These are phyloP conservation scores for Fusarium sulawesiense DNA, from an alignment of 2,329 filamentous ascomycete species.

Conservation along the genomic window DNA sequence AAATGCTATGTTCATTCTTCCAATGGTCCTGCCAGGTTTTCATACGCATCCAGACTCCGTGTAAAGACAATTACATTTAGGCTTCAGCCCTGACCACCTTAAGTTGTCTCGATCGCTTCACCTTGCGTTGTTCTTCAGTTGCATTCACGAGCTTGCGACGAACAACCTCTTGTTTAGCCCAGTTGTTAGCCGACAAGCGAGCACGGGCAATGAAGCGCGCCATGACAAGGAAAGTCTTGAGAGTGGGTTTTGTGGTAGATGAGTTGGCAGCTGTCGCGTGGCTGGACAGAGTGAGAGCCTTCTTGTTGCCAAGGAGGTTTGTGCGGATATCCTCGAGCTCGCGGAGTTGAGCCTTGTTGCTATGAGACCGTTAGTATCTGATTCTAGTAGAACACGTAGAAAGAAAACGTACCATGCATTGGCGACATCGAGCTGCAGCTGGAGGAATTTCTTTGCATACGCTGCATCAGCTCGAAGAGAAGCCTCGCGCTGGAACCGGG, in stretches of 20 bases:
- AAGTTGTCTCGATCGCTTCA: conserved; percentile 56
- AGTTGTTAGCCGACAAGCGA: conserved; percentile 60
- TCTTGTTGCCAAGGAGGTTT: conserved; percentile 55
- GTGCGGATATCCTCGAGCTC: conserved; percentile 83
- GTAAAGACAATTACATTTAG: conserved; percentile 9
- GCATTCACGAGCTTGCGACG: conserved; percentile 62
- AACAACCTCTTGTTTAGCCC: conserved; percentile 64
- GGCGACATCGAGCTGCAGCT: conserved; percentile 82
- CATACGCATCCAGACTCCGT: conserved; percentile 3
- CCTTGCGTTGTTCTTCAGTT: conserved; percentile 59
- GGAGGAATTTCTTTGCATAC: conserved; percentile 87
- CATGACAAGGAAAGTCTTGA: conserved; percentile 60
- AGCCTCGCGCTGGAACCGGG: conserved; percentile 82
- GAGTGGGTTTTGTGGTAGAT: conserved; percentile 42
- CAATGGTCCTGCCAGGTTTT: background rate
- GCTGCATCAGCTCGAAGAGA: conserved; percentile 82
- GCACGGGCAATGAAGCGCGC: conserved; percentile 66
- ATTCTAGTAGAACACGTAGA: background rate
- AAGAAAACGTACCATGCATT: conserved; percentile 82
- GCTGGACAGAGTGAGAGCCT: conserved; percentile 49
- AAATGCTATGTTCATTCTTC: conserved; percentile 25
- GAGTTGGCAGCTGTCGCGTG: conserved; percentile 30
- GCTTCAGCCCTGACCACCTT: conserved; percentile 55
- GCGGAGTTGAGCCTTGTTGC: conserved; percentile 90
- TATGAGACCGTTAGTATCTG: conserved; percentile 54